Conservation (phyloP, 148 eudicot genomes). For the Heliamphora exappendiculata region DNA sequence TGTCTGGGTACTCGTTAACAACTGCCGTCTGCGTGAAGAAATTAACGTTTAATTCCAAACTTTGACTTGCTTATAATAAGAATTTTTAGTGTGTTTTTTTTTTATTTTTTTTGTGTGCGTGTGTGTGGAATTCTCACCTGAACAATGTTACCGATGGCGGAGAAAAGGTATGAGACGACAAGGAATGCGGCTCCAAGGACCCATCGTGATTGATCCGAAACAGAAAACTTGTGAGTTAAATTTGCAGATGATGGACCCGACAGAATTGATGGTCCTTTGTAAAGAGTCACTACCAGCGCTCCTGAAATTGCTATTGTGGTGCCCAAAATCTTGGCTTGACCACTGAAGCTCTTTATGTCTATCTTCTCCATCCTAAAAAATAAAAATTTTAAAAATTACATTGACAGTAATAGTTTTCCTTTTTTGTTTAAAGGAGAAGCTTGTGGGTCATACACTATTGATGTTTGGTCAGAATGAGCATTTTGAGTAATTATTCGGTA, state of each 20-base stretch:
- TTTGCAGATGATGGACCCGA: slow-evolving; percentile 10
- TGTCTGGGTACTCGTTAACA: slow-evolving; percentile 45
- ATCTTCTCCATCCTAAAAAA: slow-evolving; percentile 51
- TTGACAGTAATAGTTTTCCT: too few species aligned
- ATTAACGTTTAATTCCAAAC: not conserved
- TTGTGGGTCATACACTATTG: too few species aligned
- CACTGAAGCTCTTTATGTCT: slow-evolving; percentile 31
- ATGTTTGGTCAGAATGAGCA: too few species aligned
- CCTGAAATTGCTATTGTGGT: slow-evolving; percentile 48
- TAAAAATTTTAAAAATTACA: not conserved
- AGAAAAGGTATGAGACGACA: slow-evolving; percentile 26
- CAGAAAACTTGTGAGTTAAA: slow-evolving; percentile 17
- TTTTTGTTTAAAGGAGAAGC: not conserved
- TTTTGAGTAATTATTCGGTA: too few species aligned
- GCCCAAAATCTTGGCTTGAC: slow-evolving; percentile 51
- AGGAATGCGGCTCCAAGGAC: slow-evolving; percentile 47
- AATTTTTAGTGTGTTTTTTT: not conserved
- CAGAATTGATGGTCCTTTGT: slow-evolving; percentile 40
- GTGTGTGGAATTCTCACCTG: slow-evolving; percentile 26
- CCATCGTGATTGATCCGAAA: slow-evolving; percentile 32
- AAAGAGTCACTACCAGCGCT: slow-evolving; percentile 45
- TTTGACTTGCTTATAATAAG: not conserved
- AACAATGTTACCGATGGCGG: slow-evolving; percentile 40
- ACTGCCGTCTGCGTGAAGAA: slow-evolving; percentile 29
- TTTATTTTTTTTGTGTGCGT: not conserved